These are phyloP conservation scores for Lyophyllum decastes DNA, from an alignment of 768 basidiomycete species.

Conservation along the genomic window DNA sequence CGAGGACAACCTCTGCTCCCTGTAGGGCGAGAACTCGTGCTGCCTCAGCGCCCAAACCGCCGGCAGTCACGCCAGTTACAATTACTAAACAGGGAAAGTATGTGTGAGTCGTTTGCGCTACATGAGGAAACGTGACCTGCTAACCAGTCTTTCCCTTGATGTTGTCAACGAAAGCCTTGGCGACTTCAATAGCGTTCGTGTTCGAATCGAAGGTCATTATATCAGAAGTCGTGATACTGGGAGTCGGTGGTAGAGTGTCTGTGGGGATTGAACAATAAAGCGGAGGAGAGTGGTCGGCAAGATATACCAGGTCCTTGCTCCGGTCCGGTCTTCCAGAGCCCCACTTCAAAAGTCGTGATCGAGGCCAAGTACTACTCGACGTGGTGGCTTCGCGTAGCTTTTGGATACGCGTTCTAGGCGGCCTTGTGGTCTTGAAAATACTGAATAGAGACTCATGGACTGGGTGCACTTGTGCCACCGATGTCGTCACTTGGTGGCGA, in stretches of 20 bases:
- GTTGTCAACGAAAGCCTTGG: slow-evolving; percentile 3
- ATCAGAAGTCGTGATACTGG: not conserved
- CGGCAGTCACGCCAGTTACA: slow-evolving; percentile 7
- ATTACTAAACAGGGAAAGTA: not conserved
- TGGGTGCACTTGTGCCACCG: too few relatives aligned
- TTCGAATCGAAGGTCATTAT: not conserved
- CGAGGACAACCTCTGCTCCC: slow-evolving; percentile 10
- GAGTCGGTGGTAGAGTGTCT: not conserved
- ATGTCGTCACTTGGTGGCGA: too few relatives aligned
- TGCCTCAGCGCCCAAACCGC: slow-evolving; percentile 11
- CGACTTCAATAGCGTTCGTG: slow-evolving; percentile 2
- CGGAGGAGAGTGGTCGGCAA: not conserved
- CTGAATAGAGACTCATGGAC: too few relatives aligned
- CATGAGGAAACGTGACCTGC: not conserved
- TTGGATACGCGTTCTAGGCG: too few relatives aligned
- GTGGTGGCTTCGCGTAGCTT: too few relatives aligned
- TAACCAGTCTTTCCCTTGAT: slow-evolving; percentile 13
- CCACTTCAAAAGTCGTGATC: not conserved
- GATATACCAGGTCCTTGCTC: not conserved
- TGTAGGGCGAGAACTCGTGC: slow-evolving; percentile 9
- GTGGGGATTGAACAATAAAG: not conserved
- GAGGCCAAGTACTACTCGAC: not conserved
- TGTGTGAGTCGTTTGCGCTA: not conserved
- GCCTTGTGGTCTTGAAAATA: too few relatives aligned
- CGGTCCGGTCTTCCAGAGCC: not conserved